These are phyloP conservation scores for Alopecurus myosuroides DNA, from an alignment of 176 grass and related monocot genomes.

Conservation along the genomic window DNA sequence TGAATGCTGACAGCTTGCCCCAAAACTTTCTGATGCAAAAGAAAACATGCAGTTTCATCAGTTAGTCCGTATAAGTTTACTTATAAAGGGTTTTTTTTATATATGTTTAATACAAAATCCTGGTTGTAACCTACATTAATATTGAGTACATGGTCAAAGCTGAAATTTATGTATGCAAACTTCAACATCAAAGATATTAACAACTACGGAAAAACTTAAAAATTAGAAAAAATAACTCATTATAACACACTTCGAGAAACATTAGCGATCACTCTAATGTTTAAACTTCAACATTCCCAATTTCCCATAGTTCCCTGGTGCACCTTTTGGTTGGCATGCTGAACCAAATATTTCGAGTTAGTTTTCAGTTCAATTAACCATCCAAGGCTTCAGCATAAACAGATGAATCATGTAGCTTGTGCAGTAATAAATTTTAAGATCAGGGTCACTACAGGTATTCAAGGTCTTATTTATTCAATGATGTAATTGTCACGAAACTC, in stretches of 20 bases:
- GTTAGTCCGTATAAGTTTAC: background rate
- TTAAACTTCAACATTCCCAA: background rate
- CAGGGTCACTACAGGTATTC: background rate
- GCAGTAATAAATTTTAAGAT: background rate
- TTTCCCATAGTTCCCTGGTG: background rate
- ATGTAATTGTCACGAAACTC: background rate
- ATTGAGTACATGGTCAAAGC: background rate
- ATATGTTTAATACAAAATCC: background rate
- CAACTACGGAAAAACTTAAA: background rate
- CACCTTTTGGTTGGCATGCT: background rate
- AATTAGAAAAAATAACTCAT: background rate
- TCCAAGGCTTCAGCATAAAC: background rate
- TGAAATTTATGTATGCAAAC: background rate
- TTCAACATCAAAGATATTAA: background rate
- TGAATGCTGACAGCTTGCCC: background rate
- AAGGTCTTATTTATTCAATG: background rate
- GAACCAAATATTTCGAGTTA: background rate
- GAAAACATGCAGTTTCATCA: background rate
- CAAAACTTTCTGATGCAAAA: background rate
- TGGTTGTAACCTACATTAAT: background rate
- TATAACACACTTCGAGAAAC: background rate
- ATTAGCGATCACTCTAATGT: background rate
- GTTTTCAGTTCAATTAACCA: background rate
- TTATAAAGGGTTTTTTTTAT: background rate
- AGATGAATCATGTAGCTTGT: background rate